Conservation (phyloP, 179 eudicot species). For the Monotropa hypopitys region DNA sequence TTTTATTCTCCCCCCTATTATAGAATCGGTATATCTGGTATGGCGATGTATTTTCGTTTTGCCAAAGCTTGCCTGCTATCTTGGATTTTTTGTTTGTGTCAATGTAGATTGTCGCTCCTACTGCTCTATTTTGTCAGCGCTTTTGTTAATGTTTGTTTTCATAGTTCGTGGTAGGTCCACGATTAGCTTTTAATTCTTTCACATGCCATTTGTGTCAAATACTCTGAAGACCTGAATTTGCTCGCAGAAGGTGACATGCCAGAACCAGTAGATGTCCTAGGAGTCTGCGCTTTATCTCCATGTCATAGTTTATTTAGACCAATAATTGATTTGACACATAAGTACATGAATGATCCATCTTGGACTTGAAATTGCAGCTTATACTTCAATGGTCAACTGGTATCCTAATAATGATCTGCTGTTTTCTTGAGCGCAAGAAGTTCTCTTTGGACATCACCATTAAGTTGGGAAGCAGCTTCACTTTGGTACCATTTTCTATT, state of each 20-base stretch:
- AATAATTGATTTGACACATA: constrained; percentile 12
- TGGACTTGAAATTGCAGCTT: constrained; percentile 69
- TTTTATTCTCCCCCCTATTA: background rate
- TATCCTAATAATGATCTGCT: constrained; percentile 65
- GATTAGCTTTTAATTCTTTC: constrained; percentile 3
- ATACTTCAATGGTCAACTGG: constrained; percentile 98
- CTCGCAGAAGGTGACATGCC: background rate
- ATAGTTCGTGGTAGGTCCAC: background rate
- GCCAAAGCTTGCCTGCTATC: background rate
- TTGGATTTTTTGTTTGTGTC: background rate
- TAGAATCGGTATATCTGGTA: background rate
- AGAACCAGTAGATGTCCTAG: background rate
- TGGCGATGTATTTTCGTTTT: background rate
- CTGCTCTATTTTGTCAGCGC: background rate
- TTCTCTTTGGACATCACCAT: constrained; percentile 54
- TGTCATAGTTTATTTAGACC: constrained; percentile 5
- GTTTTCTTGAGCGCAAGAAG: constrained; percentile 71
- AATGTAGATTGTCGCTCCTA: background rate
- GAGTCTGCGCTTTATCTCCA: constrained; percentile 1
- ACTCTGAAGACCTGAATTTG: background rate
- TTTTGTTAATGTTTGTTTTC: background rate
- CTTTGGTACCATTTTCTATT: constrained; percentile 65
- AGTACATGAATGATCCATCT: constrained; percentile 15
- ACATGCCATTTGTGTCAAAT: background rate
- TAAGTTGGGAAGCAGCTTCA: constrained; percentile 95